phyloP scores from a whole-genome alignment of 2,329 filamentous ascomycete species.

The Diaporthe caulivora region DNA sequence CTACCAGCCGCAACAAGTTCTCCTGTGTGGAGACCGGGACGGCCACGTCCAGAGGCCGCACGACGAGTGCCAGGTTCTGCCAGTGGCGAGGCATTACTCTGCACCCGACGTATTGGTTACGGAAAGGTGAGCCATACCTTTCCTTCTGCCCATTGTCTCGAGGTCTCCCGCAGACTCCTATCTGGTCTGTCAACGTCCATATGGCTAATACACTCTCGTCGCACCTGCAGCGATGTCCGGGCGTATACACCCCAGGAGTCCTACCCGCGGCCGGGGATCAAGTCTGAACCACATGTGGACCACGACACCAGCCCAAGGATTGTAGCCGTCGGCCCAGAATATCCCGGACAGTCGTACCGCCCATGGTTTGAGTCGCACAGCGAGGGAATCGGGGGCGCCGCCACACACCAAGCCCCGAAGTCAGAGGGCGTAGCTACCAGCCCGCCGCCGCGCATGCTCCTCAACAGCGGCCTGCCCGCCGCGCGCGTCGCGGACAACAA shows the following conservation, averaged over 20 bases:
- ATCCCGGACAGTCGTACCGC: conserved; percentile 6
- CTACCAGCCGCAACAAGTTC: background rate
- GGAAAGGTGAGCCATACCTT: conserved; percentile 1
- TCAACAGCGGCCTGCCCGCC: background rate
- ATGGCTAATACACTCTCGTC: background rate
- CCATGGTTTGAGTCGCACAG: background rate
- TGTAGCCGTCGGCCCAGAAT: background rate
- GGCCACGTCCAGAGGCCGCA: background rate
- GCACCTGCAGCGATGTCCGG: background rate
- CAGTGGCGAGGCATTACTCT: conserved; percentile 20
- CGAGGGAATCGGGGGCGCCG: background rate
- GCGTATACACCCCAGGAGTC: background rate
- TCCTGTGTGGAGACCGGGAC: background rate
- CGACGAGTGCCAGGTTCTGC: conserved; percentile 11
- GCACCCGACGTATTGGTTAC: conserved; percentile 15
- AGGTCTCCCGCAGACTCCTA: no score
- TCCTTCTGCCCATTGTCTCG: background rate
- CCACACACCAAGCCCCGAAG: background rate
- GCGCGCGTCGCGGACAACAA: background rate
- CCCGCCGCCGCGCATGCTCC: background rate
- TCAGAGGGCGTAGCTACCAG: background rate
- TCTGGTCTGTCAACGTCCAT: background rate
- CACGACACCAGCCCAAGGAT: conserved; percentile 5
- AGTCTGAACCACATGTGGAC: conserved; percentile 12
- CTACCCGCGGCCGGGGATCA: conserved; percentile 11